Conservation (phyloP, 2,329 filamentous ascomycete genomes). For the Blastomyces silverae region DNA sequence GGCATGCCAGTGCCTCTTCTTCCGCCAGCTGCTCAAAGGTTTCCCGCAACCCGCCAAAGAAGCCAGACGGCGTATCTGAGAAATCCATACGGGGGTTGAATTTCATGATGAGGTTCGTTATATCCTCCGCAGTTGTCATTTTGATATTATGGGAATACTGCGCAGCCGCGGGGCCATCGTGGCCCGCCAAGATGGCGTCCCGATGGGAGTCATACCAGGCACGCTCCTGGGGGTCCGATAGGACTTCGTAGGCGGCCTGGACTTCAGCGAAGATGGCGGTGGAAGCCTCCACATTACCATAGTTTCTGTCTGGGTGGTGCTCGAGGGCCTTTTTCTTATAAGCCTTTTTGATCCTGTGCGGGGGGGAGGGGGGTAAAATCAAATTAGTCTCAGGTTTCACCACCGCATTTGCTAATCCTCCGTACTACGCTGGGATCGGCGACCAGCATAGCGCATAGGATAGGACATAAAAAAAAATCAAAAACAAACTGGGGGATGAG, state of each 20-base stretch:
- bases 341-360: constrained; percentile 74
- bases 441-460: constrained; percentile 4
- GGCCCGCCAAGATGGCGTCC: constrained; percentile 68
- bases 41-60: constrained; percentile 71
- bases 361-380: background rate
- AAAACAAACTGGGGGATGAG: constrained; percentile 10
- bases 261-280: constrained; percentile 85
- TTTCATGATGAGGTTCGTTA: constrained; percentile 68
- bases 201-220: constrained; percentile 97
- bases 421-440: background rate
- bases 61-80: constrained; percentile 70
- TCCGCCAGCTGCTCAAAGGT: constrained; percentile 72
- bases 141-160: constrained; percentile 62
- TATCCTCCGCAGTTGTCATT: constrained; percentile 72
- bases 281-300: constrained; percentile 72
- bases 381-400: constrained; percentile 13
- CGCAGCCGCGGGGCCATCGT: constrained; percentile 42
- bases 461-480: background rate
- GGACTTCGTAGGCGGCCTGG: constrained; percentile 88
- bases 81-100: constrained; percentile 75
- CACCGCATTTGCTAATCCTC: background rate
- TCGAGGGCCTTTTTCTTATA: constrained; percentile 88
- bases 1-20: constrained; percentile 70
- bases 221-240: constrained; percentile 90
- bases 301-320: constrained; percentile 90